A percentile compares a stretch with the other conserved stretches of the same genome.
These are phyloP conservation scores for Pulveroboletus sp. DNA, from an alignment of 768 basidiomycete genomes.

Conservation along the genomic window DNA sequence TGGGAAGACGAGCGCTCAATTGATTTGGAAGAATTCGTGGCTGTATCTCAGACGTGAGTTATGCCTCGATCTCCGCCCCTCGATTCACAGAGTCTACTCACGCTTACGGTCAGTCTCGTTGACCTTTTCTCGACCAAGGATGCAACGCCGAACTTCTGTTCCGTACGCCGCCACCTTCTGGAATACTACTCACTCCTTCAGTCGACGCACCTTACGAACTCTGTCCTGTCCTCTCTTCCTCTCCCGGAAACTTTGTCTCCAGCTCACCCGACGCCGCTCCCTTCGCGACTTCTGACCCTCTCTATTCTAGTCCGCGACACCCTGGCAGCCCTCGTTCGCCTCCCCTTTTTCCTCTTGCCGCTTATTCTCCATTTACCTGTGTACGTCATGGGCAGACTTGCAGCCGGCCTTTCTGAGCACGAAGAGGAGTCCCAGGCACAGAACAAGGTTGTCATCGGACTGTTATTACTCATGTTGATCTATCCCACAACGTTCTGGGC, in stretches of 20 bases:
- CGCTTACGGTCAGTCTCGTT: conserved; percentile 56
- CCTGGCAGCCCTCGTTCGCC: conserved; percentile 58
- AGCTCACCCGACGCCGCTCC: conserved; percentile 59
- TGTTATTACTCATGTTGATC: conserved; percentile 66
- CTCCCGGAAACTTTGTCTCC: conserved; percentile 84
- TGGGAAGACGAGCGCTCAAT: conserved; percentile 81
- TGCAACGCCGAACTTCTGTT: conserved; percentile 52
- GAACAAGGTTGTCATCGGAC: conserved; percentile 90
- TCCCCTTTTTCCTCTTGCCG: conserved; percentile 89
- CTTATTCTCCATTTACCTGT: conserved; percentile 79
- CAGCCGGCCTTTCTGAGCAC: conserved; percentile 68
- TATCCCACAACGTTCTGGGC: conserved; percentile 84
- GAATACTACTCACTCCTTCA: conserved; percentile 86
- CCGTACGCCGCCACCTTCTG: conserved; percentile 65
- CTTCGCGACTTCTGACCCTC: conserved; percentile 79
- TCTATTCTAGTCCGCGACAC: conserved; percentile 75
- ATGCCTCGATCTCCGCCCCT: conserved; percentile 18
- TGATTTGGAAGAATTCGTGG: conserved; percentile 74
- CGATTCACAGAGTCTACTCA: conserved; percentile 19
- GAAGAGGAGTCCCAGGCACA: conserved; percentile 96
- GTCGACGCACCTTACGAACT: conserved; percentile 78
- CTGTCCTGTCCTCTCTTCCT: conserved; percentile 77
- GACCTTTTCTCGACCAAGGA: conserved; percentile 78
- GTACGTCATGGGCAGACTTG: conserved; percentile 75
- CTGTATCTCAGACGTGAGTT: conserved; percentile 85